Conservation (phyloP, 2,329 filamentous ascomycete genomes). For the Lomentospora prolificans region DNA sequence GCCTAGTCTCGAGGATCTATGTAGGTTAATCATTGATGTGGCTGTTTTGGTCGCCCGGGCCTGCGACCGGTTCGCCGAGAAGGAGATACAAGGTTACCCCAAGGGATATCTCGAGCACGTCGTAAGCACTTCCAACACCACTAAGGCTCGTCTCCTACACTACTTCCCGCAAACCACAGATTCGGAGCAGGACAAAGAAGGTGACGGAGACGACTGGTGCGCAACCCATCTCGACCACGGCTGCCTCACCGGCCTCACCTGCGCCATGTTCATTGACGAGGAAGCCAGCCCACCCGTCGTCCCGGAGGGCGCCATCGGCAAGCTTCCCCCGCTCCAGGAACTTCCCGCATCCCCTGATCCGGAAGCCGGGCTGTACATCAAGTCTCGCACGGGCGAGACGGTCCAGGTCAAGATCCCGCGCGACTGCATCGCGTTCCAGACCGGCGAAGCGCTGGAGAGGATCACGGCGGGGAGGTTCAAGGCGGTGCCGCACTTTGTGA, state of each 20-base stretch:
- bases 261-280: constrained; percentile 94
- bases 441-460: constrained; percentile 79
- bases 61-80: constrained; percentile 75
- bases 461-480: constrained; percentile 89
- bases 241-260: constrained; percentile 86
- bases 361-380: constrained; percentile 84
- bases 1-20: constrained; percentile 62
- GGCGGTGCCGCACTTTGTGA: constrained; percentile 92
- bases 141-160: constrained; percentile 84
- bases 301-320: constrained; percentile 18
- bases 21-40: constrained; percentile 76
- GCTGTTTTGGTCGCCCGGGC: constrained; percentile 82
- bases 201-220: constrained; percentile 82
- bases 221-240: constrained; percentile 85
- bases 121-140: constrained; percentile 74
- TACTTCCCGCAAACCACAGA: constrained; percentile 63
- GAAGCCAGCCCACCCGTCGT: constrained; percentile 27
- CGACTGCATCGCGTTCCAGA: constrained; percentile 93
- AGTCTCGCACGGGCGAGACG: constrained; percentile 68
- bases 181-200: constrained; percentile 20
- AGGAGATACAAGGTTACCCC: constrained; percentile 69
- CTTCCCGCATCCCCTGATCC: constrained; percentile 70
- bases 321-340: constrained; percentile 52
- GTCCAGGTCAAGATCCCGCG: constrained; percentile 89
- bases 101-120: constrained; percentile 75